Evolutionary conservation across 805 yeast species (phyloP).

Genomic region (Huiozyma sinensis): DNA sequence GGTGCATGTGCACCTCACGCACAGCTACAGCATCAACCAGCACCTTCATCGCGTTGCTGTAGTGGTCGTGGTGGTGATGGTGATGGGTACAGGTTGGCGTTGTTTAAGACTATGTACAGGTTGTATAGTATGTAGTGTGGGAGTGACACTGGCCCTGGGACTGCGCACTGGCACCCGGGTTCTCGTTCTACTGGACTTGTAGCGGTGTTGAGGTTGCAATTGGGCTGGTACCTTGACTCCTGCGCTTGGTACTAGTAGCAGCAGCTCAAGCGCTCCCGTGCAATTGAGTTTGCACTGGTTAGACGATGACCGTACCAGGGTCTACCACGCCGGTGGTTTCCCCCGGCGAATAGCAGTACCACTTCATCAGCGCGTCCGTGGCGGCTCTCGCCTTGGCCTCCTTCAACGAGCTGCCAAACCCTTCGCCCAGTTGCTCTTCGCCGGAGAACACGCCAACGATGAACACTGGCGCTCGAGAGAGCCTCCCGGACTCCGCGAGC

Average conservation of each 20-base stretch:
- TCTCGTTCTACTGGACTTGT: no score
- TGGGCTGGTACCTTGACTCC: no score
- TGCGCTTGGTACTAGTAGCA: not conserved
- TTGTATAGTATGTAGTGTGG: no score
- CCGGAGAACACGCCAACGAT: slow-evolving; percentile 91
- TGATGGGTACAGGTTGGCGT: no score
- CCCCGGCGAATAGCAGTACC: slow-evolving; percentile 84
- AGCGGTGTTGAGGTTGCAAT: no score
- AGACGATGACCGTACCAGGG: slow-evolving; percentile 36
- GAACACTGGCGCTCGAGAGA: slow-evolving; percentile 70
- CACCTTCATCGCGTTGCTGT: no score
- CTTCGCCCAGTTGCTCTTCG: slow-evolving; percentile 76
- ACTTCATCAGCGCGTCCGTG: slow-evolving; percentile 79
- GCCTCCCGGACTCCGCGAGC: slow-evolving; percentile 88
- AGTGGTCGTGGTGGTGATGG: no score
- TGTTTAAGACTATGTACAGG: no score
- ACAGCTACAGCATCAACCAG: no score
- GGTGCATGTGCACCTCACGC: no score
- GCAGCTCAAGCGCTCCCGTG: not conserved
- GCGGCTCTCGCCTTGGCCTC: slow-evolving; percentile 92
- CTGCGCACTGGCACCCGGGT: no score
- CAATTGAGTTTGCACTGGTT: slow-evolving; percentile 4
- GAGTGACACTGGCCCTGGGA: no score
- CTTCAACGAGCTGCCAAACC: slow-evolving; percentile 78
- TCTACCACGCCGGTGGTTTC: slow-evolving; percentile 33